A percentile compares a stretch with the other conserved stretches of the same genome.
These are phyloP conservation scores for Pestalotiopsis sp. DNA, from an alignment of 2,329 filamentous ascomycete species.

Conservation along the genomic window DNA sequence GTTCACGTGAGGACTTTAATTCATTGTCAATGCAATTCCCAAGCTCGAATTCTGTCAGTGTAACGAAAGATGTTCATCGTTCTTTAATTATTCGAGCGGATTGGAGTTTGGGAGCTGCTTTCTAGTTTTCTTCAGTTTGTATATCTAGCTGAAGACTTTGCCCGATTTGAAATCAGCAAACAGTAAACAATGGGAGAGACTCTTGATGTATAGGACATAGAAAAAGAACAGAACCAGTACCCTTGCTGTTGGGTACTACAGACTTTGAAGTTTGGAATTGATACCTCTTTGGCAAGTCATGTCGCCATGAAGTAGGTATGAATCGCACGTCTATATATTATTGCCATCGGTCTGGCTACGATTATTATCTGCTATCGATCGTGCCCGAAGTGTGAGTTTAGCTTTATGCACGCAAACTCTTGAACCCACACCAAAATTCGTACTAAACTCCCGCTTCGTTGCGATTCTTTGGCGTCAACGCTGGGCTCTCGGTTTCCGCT, in stretches of 20 bases:
- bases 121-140: too few relatives aligned
- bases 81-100: too few relatives aligned
- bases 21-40: neutral
- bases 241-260: too few relatives aligned
- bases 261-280: too few relatives aligned
- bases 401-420: constrained; percentile 2
- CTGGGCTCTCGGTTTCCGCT: neutral
- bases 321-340: neutral
- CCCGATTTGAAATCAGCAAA: too few relatives aligned
- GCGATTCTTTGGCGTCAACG: neutral
- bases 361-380: neutral
- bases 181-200: too few relatives aligned
- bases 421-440: constrained; percentile 6
- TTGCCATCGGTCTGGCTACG: neutral
- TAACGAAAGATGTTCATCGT: neutral
- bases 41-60: neutral
- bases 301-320: neutral
- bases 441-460: neutral
- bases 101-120: too few relatives aligned
- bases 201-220: too few relatives aligned
- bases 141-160: too few relatives aligned
- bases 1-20: constrained; percentile 3
- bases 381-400: neutral
- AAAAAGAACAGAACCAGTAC: too few relatives aligned
- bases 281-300: neutral